Percentiles rank a stretch among this genome's conserved stretches.
Evolutionary conservation across 192 early-diverging fungal species (phyloP).

Genomic region (Coemansia sp.): DNA sequence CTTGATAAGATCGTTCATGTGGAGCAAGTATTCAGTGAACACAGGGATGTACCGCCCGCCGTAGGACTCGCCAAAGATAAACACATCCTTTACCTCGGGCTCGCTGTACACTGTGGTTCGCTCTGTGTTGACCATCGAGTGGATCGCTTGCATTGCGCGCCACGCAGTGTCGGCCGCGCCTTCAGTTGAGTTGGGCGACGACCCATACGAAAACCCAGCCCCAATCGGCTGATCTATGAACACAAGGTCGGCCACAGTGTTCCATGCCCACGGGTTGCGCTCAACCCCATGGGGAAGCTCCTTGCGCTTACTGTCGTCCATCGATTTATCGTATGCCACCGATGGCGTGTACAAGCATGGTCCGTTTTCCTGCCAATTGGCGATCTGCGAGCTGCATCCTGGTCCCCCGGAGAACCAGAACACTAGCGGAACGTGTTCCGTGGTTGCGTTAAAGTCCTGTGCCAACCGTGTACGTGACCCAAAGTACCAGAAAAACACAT

Average conservation of each 20-base stretch:
- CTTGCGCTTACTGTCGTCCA: slow-evolving; percentile 48
- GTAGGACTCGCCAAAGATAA: slow-evolving; percentile 60
- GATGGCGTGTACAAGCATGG: slow-evolving; percentile 58
- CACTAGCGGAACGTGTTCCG: slow-evolving; percentile 62
- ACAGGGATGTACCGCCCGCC: slow-evolving; percentile 58
- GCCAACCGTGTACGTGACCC: slow-evolving; percentile 55
- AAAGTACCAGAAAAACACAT: slow-evolving; percentile 75
- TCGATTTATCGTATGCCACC: background rate
- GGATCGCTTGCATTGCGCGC: slow-evolving; percentile 55
- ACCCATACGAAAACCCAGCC: slow-evolving; percentile 71
- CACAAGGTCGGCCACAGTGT: slow-evolving; percentile 65
- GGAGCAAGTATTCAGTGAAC: slow-evolving; percentile 44
- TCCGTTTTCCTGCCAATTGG: slow-evolving; percentile 76
- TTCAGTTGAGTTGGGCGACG: slow-evolving; percentile 52
- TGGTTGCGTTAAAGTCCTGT: slow-evolving; percentile 26
- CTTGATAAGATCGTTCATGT: slow-evolving; percentile 35
- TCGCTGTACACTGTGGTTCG: slow-evolving; percentile 15
- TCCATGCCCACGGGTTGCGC: slow-evolving; percentile 65
- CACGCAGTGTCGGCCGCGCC: slow-evolving; percentile 48
- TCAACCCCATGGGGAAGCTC: slow-evolving; percentile 39
- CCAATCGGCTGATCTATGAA: slow-evolving; percentile 61
- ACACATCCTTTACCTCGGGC: slow-evolving; percentile 16
- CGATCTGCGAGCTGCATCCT: slow-evolving; percentile 73
- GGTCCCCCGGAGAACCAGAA: slow-evolving; percentile 79
- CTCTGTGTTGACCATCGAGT: slow-evolving; percentile 17